Evolutionary conservation across 2,329 filamentous ascomycete species (phyloP).

Genomic region (Phaeosphaeriaceae sp.): DNA sequence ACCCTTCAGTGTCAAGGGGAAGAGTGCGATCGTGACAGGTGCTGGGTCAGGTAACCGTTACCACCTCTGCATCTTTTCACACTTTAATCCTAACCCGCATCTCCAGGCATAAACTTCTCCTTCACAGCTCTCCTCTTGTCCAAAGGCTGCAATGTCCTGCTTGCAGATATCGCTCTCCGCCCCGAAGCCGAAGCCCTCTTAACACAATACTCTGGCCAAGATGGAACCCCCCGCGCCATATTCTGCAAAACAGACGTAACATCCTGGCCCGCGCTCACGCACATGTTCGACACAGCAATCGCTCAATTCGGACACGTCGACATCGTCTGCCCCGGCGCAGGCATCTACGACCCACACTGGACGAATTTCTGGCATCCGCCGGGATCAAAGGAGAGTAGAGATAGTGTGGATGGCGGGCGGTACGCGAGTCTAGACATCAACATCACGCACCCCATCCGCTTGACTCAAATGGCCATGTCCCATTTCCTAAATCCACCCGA

Average conservation of each 20-base stretch:
- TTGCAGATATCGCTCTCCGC: slow-evolving; percentile 57
- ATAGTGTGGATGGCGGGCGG: slow-evolving; percentile 35
- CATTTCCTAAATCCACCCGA: slow-evolving; percentile 50
- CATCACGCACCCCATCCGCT: slow-evolving; percentile 57
- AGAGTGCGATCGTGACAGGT: slow-evolving; percentile 58
- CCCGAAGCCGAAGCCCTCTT: slow-evolving; percentile 57
- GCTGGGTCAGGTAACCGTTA: slow-evolving; percentile 47
- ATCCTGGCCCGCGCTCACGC: slow-evolving; percentile 43
- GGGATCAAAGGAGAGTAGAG: slow-evolving; percentile 45
- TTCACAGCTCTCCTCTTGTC: slow-evolving; percentile 57
- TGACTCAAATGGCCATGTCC: slow-evolving; percentile 57
- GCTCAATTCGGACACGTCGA: slow-evolving; percentile 49
- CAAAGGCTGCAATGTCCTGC: slow-evolving; percentile 56
- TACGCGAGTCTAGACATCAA: slow-evolving; percentile 55
- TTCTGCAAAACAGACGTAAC: slow-evolving; percentile 56
- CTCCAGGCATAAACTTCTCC: slow-evolving; percentile 55
- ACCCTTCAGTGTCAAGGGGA: slow-evolving; percentile 52
- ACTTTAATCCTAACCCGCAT: background rate
- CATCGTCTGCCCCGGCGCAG: slow-evolving; percentile 59
- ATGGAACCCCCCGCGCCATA: slow-evolving; percentile 45
- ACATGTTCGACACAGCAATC: slow-evolving; percentile 41
- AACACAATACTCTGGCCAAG: slow-evolving; percentile 27
- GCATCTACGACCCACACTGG: slow-evolving; percentile 58
- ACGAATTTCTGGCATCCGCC: slow-evolving; percentile 60
- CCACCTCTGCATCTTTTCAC: background rate